Base-by-base conservation (phyloP, 2,329 filamentous ascomycete genomes). In the Nigrospora osmanthi region DNA sequence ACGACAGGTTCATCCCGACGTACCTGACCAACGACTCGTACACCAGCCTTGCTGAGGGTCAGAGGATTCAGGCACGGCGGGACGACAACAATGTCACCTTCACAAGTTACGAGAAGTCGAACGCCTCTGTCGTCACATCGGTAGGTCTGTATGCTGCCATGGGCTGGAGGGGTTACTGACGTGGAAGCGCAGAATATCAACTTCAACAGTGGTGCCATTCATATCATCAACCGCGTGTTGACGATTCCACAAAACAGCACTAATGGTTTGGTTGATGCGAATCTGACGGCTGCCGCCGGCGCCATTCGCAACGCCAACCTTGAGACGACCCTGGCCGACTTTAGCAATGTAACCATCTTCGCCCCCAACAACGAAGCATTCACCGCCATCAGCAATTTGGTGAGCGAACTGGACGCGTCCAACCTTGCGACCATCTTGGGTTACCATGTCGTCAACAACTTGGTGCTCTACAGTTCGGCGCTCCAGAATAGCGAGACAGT, bases 361-460 rank as follows among this genome's bases (percentile, higher is more conserved):
- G 80, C 75, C 1, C 82, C 83, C 2, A 71, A 66, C 56, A 80
- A 84, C 58, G 65, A 65, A 2, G 80, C 80, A 12, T 80, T 85
- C 64, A 66, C 72, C 32, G 61, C 66, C 23, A 76, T 85, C 37
- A 78, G 73, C 45, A 76, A 70, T 41, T 64, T 72, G 23, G 56
- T 80, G 11, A 58, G 61, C 28, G 69, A 70, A 46, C 59, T 82
- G 30, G 68, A 67, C 19, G 57, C 61, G 0, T 59, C 69, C 5
- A 60, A 77, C 13, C 66, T 85, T 2, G 59, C 68, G 2, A 60
- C 59, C 28, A 71, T 86, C 42, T 68, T 87, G 32, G 63, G 70
- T 23, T 87, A 87, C 63, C 83, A 88, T 58, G 70, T 86, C 42
- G 63, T 87, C 38, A 68, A 69, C 38, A 72, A 71, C 38, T 68